Percentiles rank a stretch among this genome's conserved stretches.
phyloP scores from a whole-genome alignment of 2,329 filamentous ascomycete genomes.

The Claviceps digitariae region DNA sequence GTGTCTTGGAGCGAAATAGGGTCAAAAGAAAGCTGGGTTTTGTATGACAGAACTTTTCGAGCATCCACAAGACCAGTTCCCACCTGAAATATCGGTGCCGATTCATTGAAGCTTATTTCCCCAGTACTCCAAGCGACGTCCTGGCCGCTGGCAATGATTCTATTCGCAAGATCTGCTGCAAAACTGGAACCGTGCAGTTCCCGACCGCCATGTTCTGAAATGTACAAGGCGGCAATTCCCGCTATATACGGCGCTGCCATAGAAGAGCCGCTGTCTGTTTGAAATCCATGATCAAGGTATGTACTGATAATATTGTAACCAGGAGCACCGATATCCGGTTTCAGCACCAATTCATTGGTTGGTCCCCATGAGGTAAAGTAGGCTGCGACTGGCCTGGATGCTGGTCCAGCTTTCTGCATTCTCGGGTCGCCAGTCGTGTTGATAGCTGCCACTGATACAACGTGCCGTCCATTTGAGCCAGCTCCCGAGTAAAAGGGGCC shows the following conservation, averaged over 20 bases:
- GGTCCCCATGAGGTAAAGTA: conserved; percentile 38
- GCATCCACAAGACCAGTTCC: conserved; percentile 35
- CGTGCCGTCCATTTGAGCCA: conserved; percentile 18
- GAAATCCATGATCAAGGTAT: conserved; percentile 28
- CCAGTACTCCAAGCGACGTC: conserved; percentile 17
- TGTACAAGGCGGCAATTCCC: conserved; percentile 34
- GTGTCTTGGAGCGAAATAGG: conserved; percentile 37
- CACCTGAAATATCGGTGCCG: conserved; percentile 24
- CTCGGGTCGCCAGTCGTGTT: conserved; percentile 30
- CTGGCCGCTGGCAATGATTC: conserved; percentile 21
- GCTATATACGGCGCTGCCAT: conserved; percentile 43
- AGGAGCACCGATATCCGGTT: conserved; percentile 36
- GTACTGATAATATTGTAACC: conserved; percentile 38
- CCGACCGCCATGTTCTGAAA: conserved; percentile 28
- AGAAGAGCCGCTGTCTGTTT: conserved; percentile 37
- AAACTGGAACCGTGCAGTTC: conserved; percentile 22
- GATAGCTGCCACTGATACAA: conserved; percentile 24
- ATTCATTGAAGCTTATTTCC: conserved; percentile 7
- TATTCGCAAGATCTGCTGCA: conserved; percentile 18
- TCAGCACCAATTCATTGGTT: conserved; percentile 35
- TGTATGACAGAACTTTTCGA: conserved; percentile 26
- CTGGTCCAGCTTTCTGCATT: conserved; percentile 14
- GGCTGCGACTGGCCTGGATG: conserved; percentile 22
- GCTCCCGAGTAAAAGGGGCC: conserved; percentile 32
- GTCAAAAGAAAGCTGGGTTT: conserved; percentile 22